A percentile compares a stretch with the other conserved stretches of the same genome.
Conservation (phyloP, 768 basidiomycete genomes). For the Termitomyces titanicus region DNA sequence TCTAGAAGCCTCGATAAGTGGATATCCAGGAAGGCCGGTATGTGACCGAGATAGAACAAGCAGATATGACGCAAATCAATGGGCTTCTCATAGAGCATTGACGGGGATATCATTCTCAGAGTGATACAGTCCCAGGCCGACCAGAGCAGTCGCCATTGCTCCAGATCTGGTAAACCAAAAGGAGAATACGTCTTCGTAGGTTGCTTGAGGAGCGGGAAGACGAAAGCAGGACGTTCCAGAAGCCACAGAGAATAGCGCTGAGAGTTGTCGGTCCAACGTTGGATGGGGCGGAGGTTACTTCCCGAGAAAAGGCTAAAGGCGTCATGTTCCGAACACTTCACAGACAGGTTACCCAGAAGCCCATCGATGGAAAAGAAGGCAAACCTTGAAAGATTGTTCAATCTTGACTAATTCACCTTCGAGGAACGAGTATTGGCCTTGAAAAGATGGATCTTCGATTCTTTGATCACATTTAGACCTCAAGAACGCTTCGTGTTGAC, state of each 20-base stretch:
- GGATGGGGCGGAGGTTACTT: slow-evolving; percentile 77
- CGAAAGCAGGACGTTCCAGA: slow-evolving; percentile 81
- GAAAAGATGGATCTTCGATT: slow-evolving; percentile 45
- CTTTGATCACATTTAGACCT: slow-evolving; percentile 60
- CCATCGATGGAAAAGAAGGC: background rate
- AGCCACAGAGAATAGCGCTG: slow-evolving; percentile 84
- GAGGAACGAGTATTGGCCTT: slow-evolving; percentile 48
- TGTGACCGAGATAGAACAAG: slow-evolving; percentile 95
- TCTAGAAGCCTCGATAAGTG: slow-evolving; percentile 72
- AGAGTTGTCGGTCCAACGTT: slow-evolving; percentile 78
- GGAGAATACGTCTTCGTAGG: slow-evolving; percentile 36
- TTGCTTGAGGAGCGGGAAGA: slow-evolving; percentile 59
- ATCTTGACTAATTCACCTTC: slow-evolving; percentile 79
- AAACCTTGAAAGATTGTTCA: slow-evolving; percentile 86
- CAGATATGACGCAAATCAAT: slow-evolving; percentile 95
- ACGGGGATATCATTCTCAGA: slow-evolving; percentile 78
- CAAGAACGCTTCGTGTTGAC: slow-evolving; percentile 83
- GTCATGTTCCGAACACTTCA: slow-evolving; percentile 77
- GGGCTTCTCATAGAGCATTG: slow-evolving; percentile 86
- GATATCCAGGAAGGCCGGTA: slow-evolving; percentile 90
- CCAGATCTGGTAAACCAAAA: slow-evolving; percentile 66
- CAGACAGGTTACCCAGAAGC: background rate
- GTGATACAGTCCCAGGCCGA: slow-evolving; percentile 85
- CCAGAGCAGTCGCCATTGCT: slow-evolving; percentile 87
- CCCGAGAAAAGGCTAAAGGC: slow-evolving; percentile 65